Percentiles rank a stretch among this genome's conserved stretches.
These are phyloP conservation scores for Kurtzmaniella quercitrusa DNA, from an alignment of 1,139 yeast species.

Conservation along the genomic window DNA sequence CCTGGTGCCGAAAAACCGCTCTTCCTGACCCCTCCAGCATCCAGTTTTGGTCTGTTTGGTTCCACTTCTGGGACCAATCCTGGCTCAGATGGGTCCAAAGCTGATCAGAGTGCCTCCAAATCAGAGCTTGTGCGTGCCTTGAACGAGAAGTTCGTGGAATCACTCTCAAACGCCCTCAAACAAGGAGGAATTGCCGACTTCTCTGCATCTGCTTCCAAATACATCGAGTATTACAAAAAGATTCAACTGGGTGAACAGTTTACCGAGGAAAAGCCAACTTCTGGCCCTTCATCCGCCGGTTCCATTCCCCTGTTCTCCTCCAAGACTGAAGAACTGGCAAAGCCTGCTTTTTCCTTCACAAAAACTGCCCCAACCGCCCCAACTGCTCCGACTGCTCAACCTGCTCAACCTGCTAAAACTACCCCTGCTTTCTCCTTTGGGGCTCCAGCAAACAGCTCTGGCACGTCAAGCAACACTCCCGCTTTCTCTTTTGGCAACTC, in stretches of 20 bases:
- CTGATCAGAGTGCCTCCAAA: constrained; percentile 12
- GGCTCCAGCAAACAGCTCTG: constrained; percentile 4
- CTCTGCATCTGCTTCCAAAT: constrained; percentile 53
- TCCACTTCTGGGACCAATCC: neutral
- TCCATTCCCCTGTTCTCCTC: constrained; percentile 3
- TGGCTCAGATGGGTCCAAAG: neutral
- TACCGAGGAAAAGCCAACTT: neutral
- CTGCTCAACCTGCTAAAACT: no score
- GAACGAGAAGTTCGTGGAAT: constrained; percentile 57
- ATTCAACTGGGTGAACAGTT: constrained; percentile 20
- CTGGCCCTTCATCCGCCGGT: constrained; percentile 4
- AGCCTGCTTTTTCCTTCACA: neutral
- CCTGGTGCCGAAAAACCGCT: constrained; percentile 3
- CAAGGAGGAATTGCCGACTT: constrained; percentile 56
- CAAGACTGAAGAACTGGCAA: neutral
- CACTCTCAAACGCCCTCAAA: constrained; percentile 39
- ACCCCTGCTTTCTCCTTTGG: constrained; percentile 3
- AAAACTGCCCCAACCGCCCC: neutral
- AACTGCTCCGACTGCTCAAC: no score
- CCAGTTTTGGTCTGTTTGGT: constrained; percentile 4
- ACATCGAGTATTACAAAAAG: constrained; percentile 49
- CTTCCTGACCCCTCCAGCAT: constrained; percentile 1
- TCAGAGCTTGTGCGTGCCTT: constrained; percentile 57
- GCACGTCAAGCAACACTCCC: neutral
- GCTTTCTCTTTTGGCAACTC: constrained; percentile 1